phyloP scores from a whole-genome alignment of 805 yeast species.

The Candida andamanensis region DNA sequence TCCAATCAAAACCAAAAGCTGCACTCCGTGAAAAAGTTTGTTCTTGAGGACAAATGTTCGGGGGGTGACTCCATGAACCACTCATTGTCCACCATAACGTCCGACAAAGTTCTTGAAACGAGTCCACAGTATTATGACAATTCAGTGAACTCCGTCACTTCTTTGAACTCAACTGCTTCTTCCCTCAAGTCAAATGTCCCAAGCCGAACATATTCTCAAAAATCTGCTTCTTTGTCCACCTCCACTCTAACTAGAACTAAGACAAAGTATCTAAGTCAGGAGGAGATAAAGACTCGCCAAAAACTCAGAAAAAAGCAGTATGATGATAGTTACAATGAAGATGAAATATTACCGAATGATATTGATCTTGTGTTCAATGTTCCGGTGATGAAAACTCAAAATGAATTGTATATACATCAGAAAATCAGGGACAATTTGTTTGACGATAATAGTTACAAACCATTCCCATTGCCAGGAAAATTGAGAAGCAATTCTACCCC shows the following conservation, averaged over 20 bases:
- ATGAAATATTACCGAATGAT: constrained; percentile 33
- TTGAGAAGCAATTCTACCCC: constrained; percentile 13
- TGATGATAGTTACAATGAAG: constrained; percentile 39
- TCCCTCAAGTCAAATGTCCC: constrained; percentile 1
- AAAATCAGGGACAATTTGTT: constrained; percentile 7
- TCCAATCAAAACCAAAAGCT: not conserved
- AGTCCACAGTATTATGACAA: not conserved
- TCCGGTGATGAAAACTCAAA: constrained; percentile 35
- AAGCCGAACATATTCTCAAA: not conserved
- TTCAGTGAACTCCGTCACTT: not conserved
- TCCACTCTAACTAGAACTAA: constrained; percentile 26
- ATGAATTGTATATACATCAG: constrained; percentile 23
- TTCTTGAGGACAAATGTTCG: not conserved
- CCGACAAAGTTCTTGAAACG: constrained; percentile 1
- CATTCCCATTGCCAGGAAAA: constrained; percentile 29
- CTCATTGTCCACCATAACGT: constrained; percentile 11
- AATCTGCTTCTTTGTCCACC: constrained; percentile 12
- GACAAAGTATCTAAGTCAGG: constrained; percentile 27
- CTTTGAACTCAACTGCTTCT: not conserved
- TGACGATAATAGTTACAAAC: constrained; percentile 20
- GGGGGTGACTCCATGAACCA: constrained; percentile 7
- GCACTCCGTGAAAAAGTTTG: not conserved
- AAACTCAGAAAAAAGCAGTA: constrained; percentile 33
- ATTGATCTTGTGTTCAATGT: constrained; percentile 40
- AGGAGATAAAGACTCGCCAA: constrained; percentile 36